A percentile compares a stretch with the other conserved stretches of the same genome.
Conservation (phyloP, 257 asterid genomes). For the Plantago elongata region DNA sequence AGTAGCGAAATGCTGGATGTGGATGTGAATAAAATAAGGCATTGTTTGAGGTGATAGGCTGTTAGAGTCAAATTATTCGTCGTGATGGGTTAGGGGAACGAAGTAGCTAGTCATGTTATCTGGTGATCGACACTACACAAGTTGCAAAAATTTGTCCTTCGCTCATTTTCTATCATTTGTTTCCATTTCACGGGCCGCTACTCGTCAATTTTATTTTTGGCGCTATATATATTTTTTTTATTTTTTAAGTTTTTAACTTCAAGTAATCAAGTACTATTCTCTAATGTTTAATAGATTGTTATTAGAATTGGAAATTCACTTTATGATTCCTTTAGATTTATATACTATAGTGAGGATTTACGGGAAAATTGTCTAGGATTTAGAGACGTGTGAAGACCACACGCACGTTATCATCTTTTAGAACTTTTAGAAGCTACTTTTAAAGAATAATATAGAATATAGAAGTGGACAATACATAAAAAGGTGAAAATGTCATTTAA, state of each 20-base stretch:
- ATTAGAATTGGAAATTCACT: too few relatives aligned
- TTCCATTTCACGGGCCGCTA: background rate
- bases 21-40: too few relatives aligned
- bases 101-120: slow-evolving; percentile 1
- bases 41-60: background rate
- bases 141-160: background rate
- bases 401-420: too few relatives aligned
- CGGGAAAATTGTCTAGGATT: background rate
- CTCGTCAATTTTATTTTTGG: background rate
- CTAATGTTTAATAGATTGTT: background rate
- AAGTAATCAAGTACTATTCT: background rate
- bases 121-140: background rate
- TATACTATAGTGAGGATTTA: too few relatives aligned
- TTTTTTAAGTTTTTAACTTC: background rate
- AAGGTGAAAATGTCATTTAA: too few relatives aligned
- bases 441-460: too few relatives aligned
- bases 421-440: too few relatives aligned
- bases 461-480: background rate
- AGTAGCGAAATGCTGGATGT: too few relatives aligned
- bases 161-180: slow-evolving; percentile 3
- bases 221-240: background rate
- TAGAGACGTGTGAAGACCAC: background rate
- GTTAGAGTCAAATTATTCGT: slow-evolving; percentile 10
- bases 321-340: too few relatives aligned
- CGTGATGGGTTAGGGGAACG: background rate